Conservation (phyloP, 768 basidiomycete genomes). For the Ephemerocybe angulata region DNA sequence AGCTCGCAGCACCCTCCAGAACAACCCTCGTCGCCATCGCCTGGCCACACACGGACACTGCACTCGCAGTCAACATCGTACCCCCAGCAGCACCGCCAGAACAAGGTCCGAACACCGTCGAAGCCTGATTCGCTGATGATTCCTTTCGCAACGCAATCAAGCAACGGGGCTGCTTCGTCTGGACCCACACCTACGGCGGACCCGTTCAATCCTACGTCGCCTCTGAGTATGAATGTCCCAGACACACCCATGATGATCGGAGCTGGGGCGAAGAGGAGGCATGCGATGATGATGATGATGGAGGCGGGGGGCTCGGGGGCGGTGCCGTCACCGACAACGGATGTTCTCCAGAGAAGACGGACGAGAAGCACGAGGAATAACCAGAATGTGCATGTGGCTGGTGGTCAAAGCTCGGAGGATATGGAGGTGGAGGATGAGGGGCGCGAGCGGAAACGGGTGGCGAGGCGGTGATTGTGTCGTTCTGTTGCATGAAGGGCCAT, state of each 20-base stretch:
- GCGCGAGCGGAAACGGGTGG: constrained; percentile 70
- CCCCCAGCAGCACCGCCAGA: constrained; percentile 6
- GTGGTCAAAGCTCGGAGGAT: constrained; percentile 39
- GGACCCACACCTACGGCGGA: constrained; percentile 22
- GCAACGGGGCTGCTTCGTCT: constrained; percentile 15
- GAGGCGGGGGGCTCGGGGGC: constrained; percentile 46
- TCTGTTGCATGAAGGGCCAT: not conserved
- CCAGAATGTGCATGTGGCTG: constrained; percentile 38
- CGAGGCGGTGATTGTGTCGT: constrained; percentile 46
- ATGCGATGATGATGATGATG: constrained; percentile 76
- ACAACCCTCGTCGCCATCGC: constrained; percentile 24
- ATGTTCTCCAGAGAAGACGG: constrained; percentile 34
- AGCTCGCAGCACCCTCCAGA: constrained; percentile 16
- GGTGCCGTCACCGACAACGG: constrained; percentile 33
- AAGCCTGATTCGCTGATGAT: constrained; percentile 19
- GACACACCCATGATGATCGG: constrained; percentile 41
- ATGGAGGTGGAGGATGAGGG: constrained; percentile 80
- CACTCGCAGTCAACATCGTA: no score
- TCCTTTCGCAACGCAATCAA: constrained; percentile 13
- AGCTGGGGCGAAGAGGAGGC: constrained; percentile 67
- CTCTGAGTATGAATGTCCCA: constrained; percentile 26
- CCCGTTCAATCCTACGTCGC: constrained; percentile 15
- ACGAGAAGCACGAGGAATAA: constrained; percentile 47
- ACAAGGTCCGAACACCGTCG: constrained; percentile 2
- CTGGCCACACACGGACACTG: not conserved